Conservation (phyloP, 164 flowering plant genomes). For the grape (Vitis vinifera) region DNA sequence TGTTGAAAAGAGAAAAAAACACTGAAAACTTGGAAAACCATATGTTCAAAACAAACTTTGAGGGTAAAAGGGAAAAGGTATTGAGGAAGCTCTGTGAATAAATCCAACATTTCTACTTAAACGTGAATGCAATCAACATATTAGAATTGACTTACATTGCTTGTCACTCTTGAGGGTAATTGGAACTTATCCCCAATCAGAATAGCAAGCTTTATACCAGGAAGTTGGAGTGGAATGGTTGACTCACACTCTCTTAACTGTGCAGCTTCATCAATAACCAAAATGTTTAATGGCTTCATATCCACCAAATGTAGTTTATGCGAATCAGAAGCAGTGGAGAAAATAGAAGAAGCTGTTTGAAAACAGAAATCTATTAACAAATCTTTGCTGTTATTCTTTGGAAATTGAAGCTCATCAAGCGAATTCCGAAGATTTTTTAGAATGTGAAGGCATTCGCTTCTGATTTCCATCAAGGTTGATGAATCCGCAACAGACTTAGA, state of each 20-base stretch:
- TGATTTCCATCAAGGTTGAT: neutral
- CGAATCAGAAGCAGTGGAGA: constrained; percentile 53
- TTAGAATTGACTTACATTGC: constrained; percentile 33
- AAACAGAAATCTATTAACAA: constrained; percentile 5
- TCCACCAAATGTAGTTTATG: constrained; percentile 15
- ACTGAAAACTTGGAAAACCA: too few relatives aligned
- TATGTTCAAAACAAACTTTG: too few relatives aligned
- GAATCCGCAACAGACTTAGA: neutral
- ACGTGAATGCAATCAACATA: too few relatives aligned
- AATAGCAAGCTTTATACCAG: constrained; percentile 39
- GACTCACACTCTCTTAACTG: constrained; percentile 64
- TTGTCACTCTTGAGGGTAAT: constrained; percentile 51
- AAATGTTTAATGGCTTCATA: constrained; percentile 20
- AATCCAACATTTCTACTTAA: too few relatives aligned
- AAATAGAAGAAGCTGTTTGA: constrained; percentile 27
- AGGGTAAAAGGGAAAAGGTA: too few relatives aligned
- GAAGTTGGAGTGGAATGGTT: constrained; percentile 42
- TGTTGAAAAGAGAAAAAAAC: too few relatives aligned
- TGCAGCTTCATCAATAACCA: constrained; percentile 62
- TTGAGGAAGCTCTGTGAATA: too few relatives aligned
- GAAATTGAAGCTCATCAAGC: neutral
- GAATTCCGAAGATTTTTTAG: neutral
- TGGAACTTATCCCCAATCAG: constrained; percentile 58
- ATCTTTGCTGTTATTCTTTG: neutral
- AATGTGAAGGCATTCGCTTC: constrained; percentile 11